Evolutionary conservation across 208 protist genomes (phyloP).

Genomic region (Lotmaria passim): DNA sequence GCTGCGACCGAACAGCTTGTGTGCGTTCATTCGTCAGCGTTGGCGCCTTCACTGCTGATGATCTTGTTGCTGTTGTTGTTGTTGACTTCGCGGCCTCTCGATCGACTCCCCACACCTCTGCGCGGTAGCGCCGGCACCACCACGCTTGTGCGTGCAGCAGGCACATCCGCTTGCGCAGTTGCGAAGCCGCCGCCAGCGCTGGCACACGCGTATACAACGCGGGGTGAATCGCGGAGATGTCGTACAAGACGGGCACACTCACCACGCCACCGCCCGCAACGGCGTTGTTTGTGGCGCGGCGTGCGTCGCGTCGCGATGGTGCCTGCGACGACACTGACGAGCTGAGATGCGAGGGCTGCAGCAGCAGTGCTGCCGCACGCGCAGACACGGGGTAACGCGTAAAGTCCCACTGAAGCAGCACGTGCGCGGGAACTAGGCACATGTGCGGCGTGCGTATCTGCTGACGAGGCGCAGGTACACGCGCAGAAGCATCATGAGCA

Average conservation of each 20-base stretch:
- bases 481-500: too few species aligned
- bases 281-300: neutral
- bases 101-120: conserved; percentile 16
- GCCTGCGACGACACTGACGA: too few species aligned
- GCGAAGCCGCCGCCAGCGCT: conserved; percentile 14
- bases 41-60: too few species aligned
- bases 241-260: conserved; percentile 22
- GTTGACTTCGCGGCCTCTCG: too few species aligned
- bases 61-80: too few species aligned
- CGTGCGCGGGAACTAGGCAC: conserved; percentile 22
- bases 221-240: conserved; percentile 25
- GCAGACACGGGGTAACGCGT: conserved; percentile 24
- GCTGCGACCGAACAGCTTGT: too few species aligned
- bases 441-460: too few species aligned
- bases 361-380: conserved; percentile 11
- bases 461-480: too few species aligned
- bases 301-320: neutral
- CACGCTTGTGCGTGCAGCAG: conserved; percentile 26
- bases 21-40: too few species aligned
- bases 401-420: conserved; percentile 29
- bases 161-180: conserved; percentile 25
- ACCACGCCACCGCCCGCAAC: neutral
- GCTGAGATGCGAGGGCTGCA: too few species aligned
- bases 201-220: conserved; percentile 23
- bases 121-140: conserved; percentile 24